A percentile compares a stretch with the other conserved stretches of the same genome.
These are phyloP conservation scores for Mycena leptocephala DNA, from an alignment of 768 basidiomycete species.

Conservation along the genomic window DNA sequence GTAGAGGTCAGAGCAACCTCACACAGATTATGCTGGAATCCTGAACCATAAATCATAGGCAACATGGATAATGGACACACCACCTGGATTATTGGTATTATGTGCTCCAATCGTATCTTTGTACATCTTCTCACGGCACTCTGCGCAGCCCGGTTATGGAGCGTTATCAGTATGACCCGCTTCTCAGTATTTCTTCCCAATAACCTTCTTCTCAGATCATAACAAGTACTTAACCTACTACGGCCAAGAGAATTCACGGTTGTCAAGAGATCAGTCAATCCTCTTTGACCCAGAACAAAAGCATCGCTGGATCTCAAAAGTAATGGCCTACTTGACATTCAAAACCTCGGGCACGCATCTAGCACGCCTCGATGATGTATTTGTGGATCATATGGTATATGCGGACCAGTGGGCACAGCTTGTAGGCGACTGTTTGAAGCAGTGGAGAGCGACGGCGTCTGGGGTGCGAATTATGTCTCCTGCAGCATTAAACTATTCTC, in stretches of 20 bases:
- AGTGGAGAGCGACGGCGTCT: slow-evolving; percentile 63
- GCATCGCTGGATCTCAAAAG: slow-evolving; percentile 49
- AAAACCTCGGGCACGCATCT: slow-evolving; percentile 59
- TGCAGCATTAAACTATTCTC: slow-evolving; percentile 32
- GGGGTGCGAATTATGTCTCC: slow-evolving; percentile 51
- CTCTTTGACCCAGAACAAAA: slow-evolving; percentile 50
- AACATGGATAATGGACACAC: slow-evolving; percentile 59
- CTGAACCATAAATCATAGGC: slow-evolving; percentile 34
- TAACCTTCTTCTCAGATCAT: slow-evolving; percentile 54
- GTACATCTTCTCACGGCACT: neutral
- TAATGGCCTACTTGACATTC: slow-evolving; percentile 61
- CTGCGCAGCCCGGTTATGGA: slow-evolving; percentile 63
- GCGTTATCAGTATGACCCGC: slow-evolving; percentile 58
- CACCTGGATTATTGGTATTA: slow-evolving; percentile 59
- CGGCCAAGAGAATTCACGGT: no score
- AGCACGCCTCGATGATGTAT: slow-evolving; percentile 62
- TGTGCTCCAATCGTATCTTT: slow-evolving; percentile 12
- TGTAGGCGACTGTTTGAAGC: slow-evolving; percentile 56
- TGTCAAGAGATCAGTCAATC: slow-evolving; percentile 70
- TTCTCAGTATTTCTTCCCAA: neutral
- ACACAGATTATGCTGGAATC: no score
- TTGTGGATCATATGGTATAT: slow-evolving; percentile 71
- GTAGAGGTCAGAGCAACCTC: slow-evolving; percentile 55
- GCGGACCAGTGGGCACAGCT: slow-evolving; percentile 66
- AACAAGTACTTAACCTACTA: slow-evolving; percentile 68